These are phyloP conservation scores for Starmerella davenportii DNA, from an alignment of 805 yeast species.

Conservation along the genomic window DNA sequence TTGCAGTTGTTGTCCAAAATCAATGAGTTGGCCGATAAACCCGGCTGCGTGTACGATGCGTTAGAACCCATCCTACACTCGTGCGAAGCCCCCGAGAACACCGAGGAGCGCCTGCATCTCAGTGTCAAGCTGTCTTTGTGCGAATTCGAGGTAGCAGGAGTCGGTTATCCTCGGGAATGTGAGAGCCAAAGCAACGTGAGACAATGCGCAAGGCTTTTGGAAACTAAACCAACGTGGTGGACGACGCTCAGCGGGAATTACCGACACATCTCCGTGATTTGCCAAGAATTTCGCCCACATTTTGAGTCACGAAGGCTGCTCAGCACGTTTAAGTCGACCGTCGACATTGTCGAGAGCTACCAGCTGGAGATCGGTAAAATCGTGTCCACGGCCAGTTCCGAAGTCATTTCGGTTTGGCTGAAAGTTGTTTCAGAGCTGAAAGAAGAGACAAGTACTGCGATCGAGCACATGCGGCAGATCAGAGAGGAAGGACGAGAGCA, in stretches of 20 bases:
- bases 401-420: not conserved
- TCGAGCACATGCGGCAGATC: no score
- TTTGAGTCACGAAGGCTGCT: slow-evolving; percentile 11
- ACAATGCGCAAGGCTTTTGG: slow-evolving; percentile 17
- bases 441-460: no score
- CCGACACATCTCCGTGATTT: slow-evolving; percentile 34
- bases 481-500: no score
- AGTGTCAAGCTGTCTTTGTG: slow-evolving; percentile 19
- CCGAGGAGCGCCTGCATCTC: slow-evolving; percentile 14
- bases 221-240: slow-evolving; percentile 39
- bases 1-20: slow-evolving; percentile 10
- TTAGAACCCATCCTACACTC: slow-evolving; percentile 16
- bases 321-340: slow-evolving; percentile 5
- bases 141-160: slow-evolving; percentile 19
- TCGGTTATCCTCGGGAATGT: slow-evolving; percentile 18
- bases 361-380: not conserved
- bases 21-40: slow-evolving; percentile 13
- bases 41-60: slow-evolving; percentile 17
- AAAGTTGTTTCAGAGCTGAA: not conserved
- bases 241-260: slow-evolving; percentile 53
- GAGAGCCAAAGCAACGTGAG: not conserved
- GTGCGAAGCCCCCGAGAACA: slow-evolving; percentile 14
- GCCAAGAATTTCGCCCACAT: slow-evolving; percentile 21
- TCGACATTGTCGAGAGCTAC: slow-evolving; percentile 2
- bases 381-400: no score